These are phyloP conservation scores for Pseudopyricularia javanii DNA, from an alignment of 2,329 filamentous ascomycete species.

Conservation along the genomic window DNA sequence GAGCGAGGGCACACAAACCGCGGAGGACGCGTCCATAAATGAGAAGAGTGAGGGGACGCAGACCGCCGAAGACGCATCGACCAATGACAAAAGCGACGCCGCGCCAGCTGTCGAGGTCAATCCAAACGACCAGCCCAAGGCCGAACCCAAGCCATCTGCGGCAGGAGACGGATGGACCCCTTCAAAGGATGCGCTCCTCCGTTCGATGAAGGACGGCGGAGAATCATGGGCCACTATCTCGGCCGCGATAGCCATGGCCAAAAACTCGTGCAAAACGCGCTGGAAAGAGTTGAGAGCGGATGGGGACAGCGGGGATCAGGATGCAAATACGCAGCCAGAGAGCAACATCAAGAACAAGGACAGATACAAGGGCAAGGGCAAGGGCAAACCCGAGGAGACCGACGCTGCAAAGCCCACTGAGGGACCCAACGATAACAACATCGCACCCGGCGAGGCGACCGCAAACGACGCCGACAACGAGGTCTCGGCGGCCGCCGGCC, in stretches of 20 bases:
- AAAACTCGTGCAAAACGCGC: conserved; percentile 2
- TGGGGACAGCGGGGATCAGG: conserved; percentile 1
- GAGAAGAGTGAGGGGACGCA: conserved; percentile 2
- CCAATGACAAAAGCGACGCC: conserved; percentile 3
- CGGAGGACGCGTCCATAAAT: conserved; percentile 3
- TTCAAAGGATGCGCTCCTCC: conserved; percentile 10
- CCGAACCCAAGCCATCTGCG: not conserved
- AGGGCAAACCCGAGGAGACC: not conserved
- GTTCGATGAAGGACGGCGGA: conserved; percentile 8
- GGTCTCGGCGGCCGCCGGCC: not conserved
- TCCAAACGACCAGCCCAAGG: not conserved
- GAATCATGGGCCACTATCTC: conserved; percentile 7
- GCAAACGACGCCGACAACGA: conserved; percentile 2
- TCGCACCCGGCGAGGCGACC: not conserved
- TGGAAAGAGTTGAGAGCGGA: conserved; percentile 1
- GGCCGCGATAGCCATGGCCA: conserved; percentile 2
- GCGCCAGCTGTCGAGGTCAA: conserved; percentile 2
- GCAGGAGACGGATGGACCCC: conserved; percentile 6
- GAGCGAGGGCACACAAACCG: conserved; percentile 2
- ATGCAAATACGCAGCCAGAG: not conserved
- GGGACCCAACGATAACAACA: not conserved
- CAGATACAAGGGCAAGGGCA: not conserved
- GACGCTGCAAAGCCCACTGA: not conserved
- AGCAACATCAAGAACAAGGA: not conserved
- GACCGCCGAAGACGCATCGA: conserved; percentile 2